Conservation (phyloP, 75 land plant species). For the Pinus albicaulis region DNA sequence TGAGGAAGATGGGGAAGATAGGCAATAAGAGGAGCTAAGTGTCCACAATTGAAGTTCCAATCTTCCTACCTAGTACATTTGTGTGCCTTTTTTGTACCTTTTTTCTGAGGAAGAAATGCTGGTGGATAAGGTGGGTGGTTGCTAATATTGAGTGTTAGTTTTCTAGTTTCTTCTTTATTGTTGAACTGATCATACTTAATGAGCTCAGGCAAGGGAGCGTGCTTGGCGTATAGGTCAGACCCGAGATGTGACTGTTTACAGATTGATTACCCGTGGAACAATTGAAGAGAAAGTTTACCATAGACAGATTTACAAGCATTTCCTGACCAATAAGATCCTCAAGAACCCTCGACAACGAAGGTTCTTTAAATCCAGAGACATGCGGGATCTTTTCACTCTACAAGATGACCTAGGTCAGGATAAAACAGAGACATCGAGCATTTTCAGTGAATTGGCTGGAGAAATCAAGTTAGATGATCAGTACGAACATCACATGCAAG, state of each 20-base stretch:
- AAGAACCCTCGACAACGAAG: conserved; percentile 89
- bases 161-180: too few species aligned
- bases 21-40: too few species aligned
- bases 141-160: too few species aligned
- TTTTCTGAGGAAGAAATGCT: too few species aligned
- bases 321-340: conserved; percentile 91
- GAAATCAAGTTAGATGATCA: conserved; percentile 41
- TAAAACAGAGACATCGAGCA: conserved; percentile 83
- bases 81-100: too few species aligned
- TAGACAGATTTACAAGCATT: conserved; percentile 95
- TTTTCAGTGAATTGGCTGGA: conserved; percentile 70
- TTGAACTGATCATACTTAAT: too few species aligned
- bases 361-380: conserved; percentile 88
- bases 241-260: conserved; percentile 86
- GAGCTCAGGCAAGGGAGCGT: too few species aligned
- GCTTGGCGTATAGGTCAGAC: too few species aligned
- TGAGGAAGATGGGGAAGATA: too few species aligned
- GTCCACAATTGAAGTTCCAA: too few species aligned
- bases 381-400: conserved; percentile 91
- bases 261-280: conserved; percentile 91
- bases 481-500: conserved; percentile 21
- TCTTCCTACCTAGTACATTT: too few species aligned
- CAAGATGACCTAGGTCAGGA: conserved; percentile 54
- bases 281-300: conserved; percentile 99
- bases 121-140: too few species aligned